Evolutionary conservation across 352 stramenopile genomes (phyloP), one percentile per base, ranked within the genome.

Genomic region (Peronospora belbahrii): DNA sequence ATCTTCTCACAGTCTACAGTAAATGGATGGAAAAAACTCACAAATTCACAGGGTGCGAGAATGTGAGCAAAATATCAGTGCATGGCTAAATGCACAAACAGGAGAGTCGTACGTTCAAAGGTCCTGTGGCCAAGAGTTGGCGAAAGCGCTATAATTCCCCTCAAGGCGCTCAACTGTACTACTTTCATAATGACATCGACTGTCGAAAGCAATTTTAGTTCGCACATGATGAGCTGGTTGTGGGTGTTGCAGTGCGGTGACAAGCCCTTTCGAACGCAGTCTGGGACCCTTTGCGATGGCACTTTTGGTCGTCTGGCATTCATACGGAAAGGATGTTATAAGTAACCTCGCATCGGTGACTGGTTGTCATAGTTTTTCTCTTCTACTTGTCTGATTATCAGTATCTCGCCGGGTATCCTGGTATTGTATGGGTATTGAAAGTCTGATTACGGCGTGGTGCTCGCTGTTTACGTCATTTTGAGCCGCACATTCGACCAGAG

Each of bases 51-150:
- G 50, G 66, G 9, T 47, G 65, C 10, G 60, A 69, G 22, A 56
- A 61, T 7, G 48, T 83, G 50, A 74, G 72, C 49, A 73, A 65
- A 42, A 88, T 92, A 63, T 64, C 67, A 34, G 71, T 88, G 37
- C 77, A 88, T 56, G 78, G 78, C 8, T 90, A 71, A 71, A 90
- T 90, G 75, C 74, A 90, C 64, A 90, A 88, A 65, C 76, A 88
- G 49, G 80, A 74, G 33, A 82, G 72, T 50, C 74, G 80, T 47
- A 84, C 75, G 64, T 87, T 88, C 48, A 87, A 85, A 47, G 78
- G 78, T 4, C 78, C 78, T 24, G 75, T 87, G 41, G 75, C 75
- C 44, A 90, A 88, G 52, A 83, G 66, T 34, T 89, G 78, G 78
- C 66, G 76, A 37, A 83, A 86, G 32, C 80, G 76, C 28, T 90